Base-by-base conservation (phyloP, 805 yeast species). In the Kregervanrija fluxuum region DNA sequence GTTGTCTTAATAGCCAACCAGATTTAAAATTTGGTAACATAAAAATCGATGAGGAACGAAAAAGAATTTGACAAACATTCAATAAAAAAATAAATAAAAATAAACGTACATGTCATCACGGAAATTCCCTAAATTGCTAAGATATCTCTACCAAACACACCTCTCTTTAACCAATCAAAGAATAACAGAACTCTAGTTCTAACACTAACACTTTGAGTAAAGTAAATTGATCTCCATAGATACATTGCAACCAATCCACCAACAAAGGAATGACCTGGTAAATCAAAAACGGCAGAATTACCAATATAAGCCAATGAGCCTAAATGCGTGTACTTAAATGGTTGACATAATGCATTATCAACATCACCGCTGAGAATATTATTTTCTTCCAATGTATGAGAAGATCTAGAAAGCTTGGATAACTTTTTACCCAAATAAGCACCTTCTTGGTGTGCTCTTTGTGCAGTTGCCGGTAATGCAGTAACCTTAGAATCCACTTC, bases 271-370 rank as follows among this genome's bases (percentile, higher is more conserved):
- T 81, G 83, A 74, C 83, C 73, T 30, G 82, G 78, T 56, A 91
- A 70, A 62, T 90, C 97, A 38, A 96, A 97, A 56, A 91, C 90
- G 38, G 98, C 98, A 64, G 82, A 77, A 62, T 91, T 97, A 55
- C 97, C 98, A 62, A 91, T 82, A 72, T 90, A 90, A 33, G 96
- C 97, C 54, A 90, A 73, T 30, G 96, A 80, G 64, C 97, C 97
- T 69, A 84, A 83, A 70, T 90, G 95, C 47, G 79, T 73, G 71
- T 90, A 90, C 54, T 74, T 73, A 72, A 90, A 90, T 43, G 83
- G 80, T 48, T 48, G 74, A 71, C 53, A 74, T 64, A 53, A 66
- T 43, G 68, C 74, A 32, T 61, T 63, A 39, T 49, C 52, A 11
- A 68, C 60, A 43, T 69, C 68, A 42, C 66, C 61, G 62, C 72